Percentiles rank a stretch among this genome's conserved stretches.
These are phyloP conservation scores for Groenewaldozyma sp. DNA, from an alignment of 1,139 yeast genomes.

Conservation along the genomic window DNA sequence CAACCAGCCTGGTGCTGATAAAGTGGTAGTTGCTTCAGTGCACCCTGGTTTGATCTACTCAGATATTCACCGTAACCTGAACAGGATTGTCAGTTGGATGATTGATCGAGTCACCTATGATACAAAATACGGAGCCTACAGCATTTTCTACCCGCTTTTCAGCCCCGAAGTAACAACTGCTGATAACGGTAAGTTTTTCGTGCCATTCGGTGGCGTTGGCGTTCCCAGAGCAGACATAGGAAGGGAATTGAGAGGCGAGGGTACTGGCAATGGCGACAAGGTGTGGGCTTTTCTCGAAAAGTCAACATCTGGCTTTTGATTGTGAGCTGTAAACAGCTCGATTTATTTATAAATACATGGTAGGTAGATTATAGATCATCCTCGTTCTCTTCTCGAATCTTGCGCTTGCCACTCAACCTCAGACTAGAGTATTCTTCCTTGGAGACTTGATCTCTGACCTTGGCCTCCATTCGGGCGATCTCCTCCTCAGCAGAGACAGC, in stretches of 20 bases:
- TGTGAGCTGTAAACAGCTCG: not conserved
- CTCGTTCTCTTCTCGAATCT: conserved; percentile 56
- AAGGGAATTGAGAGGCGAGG: conserved; percentile 24
- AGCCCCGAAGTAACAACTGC: conserved; percentile 30
- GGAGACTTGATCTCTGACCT: conserved; percentile 72
- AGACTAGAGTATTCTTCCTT: conserved; percentile 61
- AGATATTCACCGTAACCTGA: conserved; percentile 33
- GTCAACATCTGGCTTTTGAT: not conserved
- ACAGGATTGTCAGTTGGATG: conserved; percentile 3
- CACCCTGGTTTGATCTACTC: conserved; percentile 42
- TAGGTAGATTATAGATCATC: conserved; percentile 18
- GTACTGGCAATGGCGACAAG: conserved; percentile 19
- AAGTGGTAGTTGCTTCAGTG: conserved; percentile 23
- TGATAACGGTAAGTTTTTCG: conserved; percentile 29
- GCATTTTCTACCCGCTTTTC: conserved; percentile 35
- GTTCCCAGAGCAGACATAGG: conserved; percentile 18
- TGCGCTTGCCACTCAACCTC: conserved; percentile 66
- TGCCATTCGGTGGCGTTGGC: conserved; percentile 22
- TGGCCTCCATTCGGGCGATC: conserved; percentile 79
- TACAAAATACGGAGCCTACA: conserved; percentile 33
- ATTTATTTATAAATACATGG: not conserved
- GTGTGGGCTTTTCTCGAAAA: conserved; percentile 27
- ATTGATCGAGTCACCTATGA: conserved; percentile 5
- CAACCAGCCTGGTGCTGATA: conserved; percentile 29
- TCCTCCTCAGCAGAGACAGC: conserved; percentile 81